Evolutionary conservation across 1,284 basidiomycete species (phyloP).

Genomic region (Puccinia horiana): DNA sequence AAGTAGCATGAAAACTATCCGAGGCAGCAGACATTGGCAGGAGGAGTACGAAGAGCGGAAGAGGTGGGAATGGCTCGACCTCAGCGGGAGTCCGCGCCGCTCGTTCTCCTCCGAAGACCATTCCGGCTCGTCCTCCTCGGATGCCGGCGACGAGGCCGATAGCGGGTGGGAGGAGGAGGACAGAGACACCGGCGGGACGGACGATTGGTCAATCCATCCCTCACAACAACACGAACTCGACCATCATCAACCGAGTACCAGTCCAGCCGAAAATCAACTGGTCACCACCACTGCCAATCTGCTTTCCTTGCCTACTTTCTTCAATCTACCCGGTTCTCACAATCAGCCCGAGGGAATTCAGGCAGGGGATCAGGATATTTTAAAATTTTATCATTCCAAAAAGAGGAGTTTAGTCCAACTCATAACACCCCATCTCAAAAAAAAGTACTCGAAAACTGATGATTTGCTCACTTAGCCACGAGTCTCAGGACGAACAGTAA

Average conservation of each 20-base stretch:
- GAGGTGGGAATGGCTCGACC: conserved; percentile 11
- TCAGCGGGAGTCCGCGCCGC: neutral
- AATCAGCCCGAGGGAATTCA: neutral
- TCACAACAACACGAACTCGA: neutral
- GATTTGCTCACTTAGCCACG: neutral
- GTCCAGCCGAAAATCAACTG: neutral
- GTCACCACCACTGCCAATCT: neutral
- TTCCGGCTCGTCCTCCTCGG: neutral
- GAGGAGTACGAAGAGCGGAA: neutral
- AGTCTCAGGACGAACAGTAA: neutral
- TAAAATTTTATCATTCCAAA: neutral
- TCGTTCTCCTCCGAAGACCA: neutral
- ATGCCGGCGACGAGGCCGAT: neutral
- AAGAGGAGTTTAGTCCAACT: neutral
- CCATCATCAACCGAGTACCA: too few species aligned
- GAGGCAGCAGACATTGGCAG: neutral
- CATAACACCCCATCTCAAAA: neutral
- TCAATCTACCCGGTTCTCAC: neutral
- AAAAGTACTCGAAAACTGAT: neutral
- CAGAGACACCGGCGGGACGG: neutral
- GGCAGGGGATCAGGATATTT: neutral
- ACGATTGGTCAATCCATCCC: neutral
- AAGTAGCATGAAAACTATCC: neutral
- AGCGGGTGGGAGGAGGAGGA: neutral
- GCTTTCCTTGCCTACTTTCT: neutral